Conservation (phyloP, 352 stramenopile species). For the Lagenidium sp. region DNA sequence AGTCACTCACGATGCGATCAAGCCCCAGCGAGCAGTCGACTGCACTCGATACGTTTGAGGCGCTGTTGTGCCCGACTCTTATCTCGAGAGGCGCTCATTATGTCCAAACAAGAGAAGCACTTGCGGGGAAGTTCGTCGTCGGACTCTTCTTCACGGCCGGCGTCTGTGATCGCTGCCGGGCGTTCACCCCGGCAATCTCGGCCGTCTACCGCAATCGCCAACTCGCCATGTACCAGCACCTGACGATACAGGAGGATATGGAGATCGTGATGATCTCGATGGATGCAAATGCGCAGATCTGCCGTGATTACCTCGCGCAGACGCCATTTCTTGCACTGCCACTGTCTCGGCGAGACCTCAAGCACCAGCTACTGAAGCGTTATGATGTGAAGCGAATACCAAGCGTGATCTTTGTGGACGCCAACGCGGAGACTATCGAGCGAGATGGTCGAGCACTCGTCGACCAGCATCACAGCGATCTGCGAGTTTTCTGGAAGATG, state of each 20-base stretch:
- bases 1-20: too few relatives aligned
- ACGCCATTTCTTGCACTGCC: constrained; percentile 41
- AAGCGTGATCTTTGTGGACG: constrained; percentile 46
- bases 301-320: constrained; percentile 38
- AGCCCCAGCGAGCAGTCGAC: too few relatives aligned
- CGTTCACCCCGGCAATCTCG: constrained; percentile 46
- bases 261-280: constrained; percentile 52
- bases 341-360: constrained; percentile 22
- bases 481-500: constrained; percentile 28
- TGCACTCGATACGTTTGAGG: too few relatives aligned
- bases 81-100: too few relatives aligned
- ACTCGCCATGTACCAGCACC: constrained; percentile 30
- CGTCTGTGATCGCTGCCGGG: constrained; percentile 32
- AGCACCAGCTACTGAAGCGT: constrained; percentile 29
- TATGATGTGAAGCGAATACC: constrained; percentile 51
- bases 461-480: constrained; percentile 41
- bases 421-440: constrained; percentile 33
- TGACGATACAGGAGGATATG: constrained; percentile 41
- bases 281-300: constrained; percentile 31
- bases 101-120: constrained; percentile 26
- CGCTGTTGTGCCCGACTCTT: too few relatives aligned
- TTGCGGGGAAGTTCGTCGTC: constrained; percentile 34
- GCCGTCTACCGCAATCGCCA: constrained; percentile 50
- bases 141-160: constrained; percentile 53
- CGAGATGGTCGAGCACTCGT: constrained; percentile 34